A percentile compares a stretch with the other conserved stretches of the same genome.
phyloP scores from a whole-genome alignment of 2,329 filamentous ascomycete genomes.

The Beauveria sp. region DNA sequence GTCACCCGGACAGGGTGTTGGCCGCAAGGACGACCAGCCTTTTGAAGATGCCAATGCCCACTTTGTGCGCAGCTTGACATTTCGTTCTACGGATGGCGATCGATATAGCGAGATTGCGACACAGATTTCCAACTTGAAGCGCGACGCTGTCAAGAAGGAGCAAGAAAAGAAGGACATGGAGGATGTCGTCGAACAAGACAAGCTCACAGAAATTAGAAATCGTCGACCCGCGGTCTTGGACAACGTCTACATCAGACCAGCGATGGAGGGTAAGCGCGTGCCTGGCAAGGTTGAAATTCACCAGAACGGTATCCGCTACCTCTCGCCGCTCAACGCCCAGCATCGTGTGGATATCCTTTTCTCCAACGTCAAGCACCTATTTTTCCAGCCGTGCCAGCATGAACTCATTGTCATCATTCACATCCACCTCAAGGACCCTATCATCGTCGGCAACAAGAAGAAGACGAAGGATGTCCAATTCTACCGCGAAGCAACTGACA shows the following conservation, averaged over 20 bases:
- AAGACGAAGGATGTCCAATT: constrained; percentile 99
- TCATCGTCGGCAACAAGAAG: constrained; percentile 93
- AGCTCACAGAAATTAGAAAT: constrained; percentile 89
- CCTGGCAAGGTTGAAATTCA: constrained; percentile 95
- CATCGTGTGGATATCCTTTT: constrained; percentile 90
- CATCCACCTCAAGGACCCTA: constrained; percentile 94
- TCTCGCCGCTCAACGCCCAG: constrained; percentile 70
- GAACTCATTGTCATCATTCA: constrained; percentile 98
- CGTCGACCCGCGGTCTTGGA: constrained; percentile 84
- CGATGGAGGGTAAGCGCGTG: constrained; percentile 93
- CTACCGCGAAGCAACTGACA: constrained; percentile 94
- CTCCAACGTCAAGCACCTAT: constrained; percentile 96
- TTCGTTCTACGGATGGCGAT: constrained; percentile 82
- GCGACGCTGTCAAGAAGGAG: constrained; percentile 82
- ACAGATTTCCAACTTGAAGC: constrained; percentile 94
- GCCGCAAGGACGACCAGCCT: constrained; percentile 92
- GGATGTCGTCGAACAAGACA: constrained; percentile 97
- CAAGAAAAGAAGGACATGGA: constrained; percentile 99
- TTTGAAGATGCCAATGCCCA: constrained; percentile 95
- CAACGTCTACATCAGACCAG: constrained; percentile 91
- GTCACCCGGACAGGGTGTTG: constrained; percentile 93
- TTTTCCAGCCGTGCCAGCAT: constrained; percentile 95
- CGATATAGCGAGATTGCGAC: constrained; percentile 86
- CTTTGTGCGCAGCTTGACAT: constrained; percentile 91
- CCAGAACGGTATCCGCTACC: constrained; percentile 95